Evolutionary conservation across 306 rosid species (phyloP), one percentile per base, ranked within the genome.

Genomic region (Sechiopsis laciniata): DNA sequence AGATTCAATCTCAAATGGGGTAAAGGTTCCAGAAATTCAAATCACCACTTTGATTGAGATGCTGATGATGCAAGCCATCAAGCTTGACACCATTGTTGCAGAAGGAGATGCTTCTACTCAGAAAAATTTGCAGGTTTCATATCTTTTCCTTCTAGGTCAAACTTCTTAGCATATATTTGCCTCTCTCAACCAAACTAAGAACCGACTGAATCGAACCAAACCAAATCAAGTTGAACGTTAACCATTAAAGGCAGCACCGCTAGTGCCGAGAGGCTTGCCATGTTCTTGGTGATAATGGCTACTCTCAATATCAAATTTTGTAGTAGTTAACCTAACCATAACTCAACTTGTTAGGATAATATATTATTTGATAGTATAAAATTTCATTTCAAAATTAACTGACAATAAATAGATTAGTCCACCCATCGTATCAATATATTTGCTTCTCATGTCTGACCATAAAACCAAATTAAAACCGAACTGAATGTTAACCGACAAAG

Each of bases 1-100:
- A 42, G 11, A 42, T 8, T 42, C 48, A 8, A 42, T 42, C 48
- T 42, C 48, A 42, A 42, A 42, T 42, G 48, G 48, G 2, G 12
- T 42, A 42, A 42, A 42, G 48, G 96, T 90, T n/a, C 83, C 92
- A 4, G 97, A 92, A 79, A 78, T 92, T 83, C 97, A 89, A 76
- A 89, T 92, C 80, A 83, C 94, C 5, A 88, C 95, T 5, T 73
- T 90, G 9, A 88, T 75, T 75, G 97, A 88, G 83, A 84, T 90
- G 96, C 90, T 92, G 12, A 90, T 90, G 97, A 85, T 89, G 80
- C 96, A 84, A 83, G 95, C 96, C 51, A 83, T 92, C 80, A 90
- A 84, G 74, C 80, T 92, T 40, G 96, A 92, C 70, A 74, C 51
- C 53, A 84, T 90, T 83, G 62, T 80, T 56, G 85, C 96, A 3